Evolutionary conservation across 1,139 yeast genomes (phyloP).

Genomic region (Geotrichum macrosporum): DNA sequence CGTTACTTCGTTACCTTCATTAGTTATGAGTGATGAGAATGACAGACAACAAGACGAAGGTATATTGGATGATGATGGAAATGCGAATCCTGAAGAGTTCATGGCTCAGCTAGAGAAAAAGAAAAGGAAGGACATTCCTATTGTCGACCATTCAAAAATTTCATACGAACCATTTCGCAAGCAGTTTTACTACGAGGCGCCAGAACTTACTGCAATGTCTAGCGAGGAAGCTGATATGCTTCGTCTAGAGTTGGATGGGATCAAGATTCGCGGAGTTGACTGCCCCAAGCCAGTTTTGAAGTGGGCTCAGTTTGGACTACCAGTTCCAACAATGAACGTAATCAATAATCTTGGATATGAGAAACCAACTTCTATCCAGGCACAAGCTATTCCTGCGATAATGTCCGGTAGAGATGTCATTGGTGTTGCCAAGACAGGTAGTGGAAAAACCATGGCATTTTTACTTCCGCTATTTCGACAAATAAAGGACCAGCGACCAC

Average conservation of each 20-base stretch:
- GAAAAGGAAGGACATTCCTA: conserved; percentile 43
- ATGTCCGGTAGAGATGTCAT: conserved; percentile 88
- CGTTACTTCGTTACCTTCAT: conserved; percentile 23
- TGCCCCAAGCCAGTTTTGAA: conserved; percentile 65
- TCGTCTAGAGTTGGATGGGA: conserved; percentile 58
- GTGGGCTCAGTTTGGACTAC: conserved; percentile 82
- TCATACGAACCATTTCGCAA: conserved; percentile 56
- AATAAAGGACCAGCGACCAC: conserved; percentile 62
- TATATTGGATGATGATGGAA: conserved; percentile 34
- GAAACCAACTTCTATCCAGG: conserved; percentile 82
- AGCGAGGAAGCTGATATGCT: conserved; percentile 52
- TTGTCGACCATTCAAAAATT: conserved; percentile 47
- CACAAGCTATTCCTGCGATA: conserved; percentile 85
- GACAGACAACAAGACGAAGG: conserved; percentile 32
- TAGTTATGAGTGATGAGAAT: conserved; percentile 28
- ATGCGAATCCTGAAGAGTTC: conserved; percentile 32
- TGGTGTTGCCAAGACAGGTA: conserved; percentile 94
- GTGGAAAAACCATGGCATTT: conserved; percentile 91
- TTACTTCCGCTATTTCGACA: conserved; percentile 81
- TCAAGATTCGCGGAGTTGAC: conserved; percentile 54
- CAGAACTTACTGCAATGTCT: conserved; percentile 47
- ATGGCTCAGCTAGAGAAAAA: conserved; percentile 39
- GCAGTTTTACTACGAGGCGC: conserved; percentile 60
- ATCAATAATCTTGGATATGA: conserved; percentile 52
- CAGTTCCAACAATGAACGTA: conserved; percentile 52